Evolutionary conservation across 345 rosid species (phyloP).

Genomic region (Noccaea caerulescens): DNA sequence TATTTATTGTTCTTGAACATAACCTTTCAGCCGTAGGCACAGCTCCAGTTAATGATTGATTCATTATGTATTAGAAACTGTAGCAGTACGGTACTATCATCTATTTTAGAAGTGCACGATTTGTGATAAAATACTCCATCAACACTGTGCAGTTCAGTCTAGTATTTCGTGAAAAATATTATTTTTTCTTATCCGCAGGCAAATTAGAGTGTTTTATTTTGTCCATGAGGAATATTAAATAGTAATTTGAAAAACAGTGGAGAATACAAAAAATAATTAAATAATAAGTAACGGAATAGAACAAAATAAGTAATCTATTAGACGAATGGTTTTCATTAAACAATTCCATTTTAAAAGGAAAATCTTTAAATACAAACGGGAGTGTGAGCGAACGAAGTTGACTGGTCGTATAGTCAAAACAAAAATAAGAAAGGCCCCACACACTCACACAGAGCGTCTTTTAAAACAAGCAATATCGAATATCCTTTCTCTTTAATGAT

Average conservation of each 20-base stretch:
- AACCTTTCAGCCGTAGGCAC: fast-evolving
- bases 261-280: not conserved
- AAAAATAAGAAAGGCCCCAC: slow-evolving; percentile 38
- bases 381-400: slow-evolving; percentile 37
- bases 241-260: not conserved
- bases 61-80: not conserved
- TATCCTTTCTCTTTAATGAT: too few species aligned
- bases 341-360: too few species aligned
- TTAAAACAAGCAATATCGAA: slow-evolving; percentile 28
- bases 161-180: not conserved
- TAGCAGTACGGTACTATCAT: not conserved
- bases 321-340: too few species aligned
- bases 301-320: not conserved
- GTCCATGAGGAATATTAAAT: not conserved
- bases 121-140: not conserved
- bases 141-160: not conserved
- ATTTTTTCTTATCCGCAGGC: not conserved
- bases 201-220: not conserved
- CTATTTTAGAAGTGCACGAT: not conserved
- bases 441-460: slow-evolving; percentile 18
- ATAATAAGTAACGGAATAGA: too few species aligned
- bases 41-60: too few species aligned
- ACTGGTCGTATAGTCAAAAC: slow-evolving; percentile 49
- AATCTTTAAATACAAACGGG: too few species aligned
- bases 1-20: too few species aligned